These are phyloP conservation scores for Coix lacrymajobi DNA, from an alignment of 176 grass and related monocot species.

Conservation along the genomic window DNA sequence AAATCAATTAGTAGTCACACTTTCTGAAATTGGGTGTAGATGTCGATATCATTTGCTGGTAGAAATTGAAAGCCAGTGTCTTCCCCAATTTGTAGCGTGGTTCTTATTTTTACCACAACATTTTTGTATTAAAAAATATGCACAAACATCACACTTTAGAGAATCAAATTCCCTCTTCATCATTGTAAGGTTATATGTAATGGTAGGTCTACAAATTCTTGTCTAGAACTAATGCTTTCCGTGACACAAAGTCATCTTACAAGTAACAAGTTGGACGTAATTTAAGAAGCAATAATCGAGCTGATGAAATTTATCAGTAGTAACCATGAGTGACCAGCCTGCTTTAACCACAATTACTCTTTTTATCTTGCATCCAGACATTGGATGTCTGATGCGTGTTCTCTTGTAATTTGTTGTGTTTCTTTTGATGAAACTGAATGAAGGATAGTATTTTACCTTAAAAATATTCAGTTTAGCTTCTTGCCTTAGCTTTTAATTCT, in stretches of 20 bases:
- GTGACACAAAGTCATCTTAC: not conserved
- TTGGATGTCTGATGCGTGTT: not conserved
- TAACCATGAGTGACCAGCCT: not conserved
- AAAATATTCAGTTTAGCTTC: not conserved
- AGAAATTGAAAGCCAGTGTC: not conserved
- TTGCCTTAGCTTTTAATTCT: not conserved
- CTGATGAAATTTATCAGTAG: not conserved
- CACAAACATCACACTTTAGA: not conserved
- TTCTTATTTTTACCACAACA: not conserved
- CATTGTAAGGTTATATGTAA: not conserved
- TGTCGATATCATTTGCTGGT: not conserved
- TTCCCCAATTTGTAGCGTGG: not conserved
- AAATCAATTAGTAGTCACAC: not conserved
- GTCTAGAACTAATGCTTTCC: not conserved
- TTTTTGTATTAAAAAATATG: not conserved
- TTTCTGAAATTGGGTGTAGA: not conserved
- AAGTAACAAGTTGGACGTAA: not conserved
- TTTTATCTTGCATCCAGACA: not conserved
- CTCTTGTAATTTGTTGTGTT: not conserved
- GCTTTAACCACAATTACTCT: not conserved
- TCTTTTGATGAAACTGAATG: slow-evolving; percentile 6
- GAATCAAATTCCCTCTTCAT: not conserved
- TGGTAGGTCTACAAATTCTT: not conserved
- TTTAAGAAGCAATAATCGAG: slow-evolving; percentile 1
- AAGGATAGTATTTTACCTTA: not conserved